phyloP scores from a whole-genome alignment of 192 early-diverging fungal species.

The Gaertneriomyces sp. region DNA sequence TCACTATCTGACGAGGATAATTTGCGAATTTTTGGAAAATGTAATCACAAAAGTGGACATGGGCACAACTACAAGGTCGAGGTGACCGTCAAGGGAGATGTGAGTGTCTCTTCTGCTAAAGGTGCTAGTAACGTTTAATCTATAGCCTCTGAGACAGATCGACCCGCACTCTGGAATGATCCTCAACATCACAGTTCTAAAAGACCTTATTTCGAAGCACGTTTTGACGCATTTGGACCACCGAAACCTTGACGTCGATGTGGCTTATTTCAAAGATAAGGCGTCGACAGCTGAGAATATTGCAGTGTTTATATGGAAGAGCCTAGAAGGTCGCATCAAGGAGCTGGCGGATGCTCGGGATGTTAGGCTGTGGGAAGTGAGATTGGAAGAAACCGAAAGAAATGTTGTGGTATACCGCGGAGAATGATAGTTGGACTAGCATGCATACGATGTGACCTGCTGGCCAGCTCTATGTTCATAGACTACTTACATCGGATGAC shows the following conservation, averaged over 20 bases:
- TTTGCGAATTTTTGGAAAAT: conserved; percentile 75
- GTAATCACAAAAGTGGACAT: conserved; percentile 78
- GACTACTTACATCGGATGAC: too few relatives aligned
- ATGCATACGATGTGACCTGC: too few relatives aligned
- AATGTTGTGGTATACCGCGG: conserved; percentile 69
- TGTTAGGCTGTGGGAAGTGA: conserved; percentile 50
- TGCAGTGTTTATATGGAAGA: conserved; percentile 79
- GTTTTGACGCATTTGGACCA: conserved; percentile 84
- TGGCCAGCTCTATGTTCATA: too few relatives aligned
- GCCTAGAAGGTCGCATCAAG: conserved; percentile 38
- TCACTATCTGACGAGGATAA: conserved; percentile 73
- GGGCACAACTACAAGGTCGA: conserved; percentile 91
- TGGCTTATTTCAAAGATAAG: conserved; percentile 65
- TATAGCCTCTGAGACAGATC: conserved; percentile 36
- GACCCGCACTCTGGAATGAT: conserved; percentile 85
- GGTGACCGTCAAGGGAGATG: conserved; percentile 66
- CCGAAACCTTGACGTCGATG: conserved; percentile 80
- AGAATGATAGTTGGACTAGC: conserved; percentile 31
- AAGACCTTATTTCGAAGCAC: conserved; percentile 66
- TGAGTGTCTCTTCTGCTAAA: conserved; percentile 18
- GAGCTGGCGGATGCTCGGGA: conserved; percentile 6
- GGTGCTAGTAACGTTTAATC: not conserved
- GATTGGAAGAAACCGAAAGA: conserved; percentile 65
- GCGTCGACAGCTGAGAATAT: conserved; percentile 88
- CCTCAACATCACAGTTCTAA: conserved; percentile 74